Base-by-base conservation (phyloP, 352 stramenopile species). In the Albugo laibachii region DNA sequence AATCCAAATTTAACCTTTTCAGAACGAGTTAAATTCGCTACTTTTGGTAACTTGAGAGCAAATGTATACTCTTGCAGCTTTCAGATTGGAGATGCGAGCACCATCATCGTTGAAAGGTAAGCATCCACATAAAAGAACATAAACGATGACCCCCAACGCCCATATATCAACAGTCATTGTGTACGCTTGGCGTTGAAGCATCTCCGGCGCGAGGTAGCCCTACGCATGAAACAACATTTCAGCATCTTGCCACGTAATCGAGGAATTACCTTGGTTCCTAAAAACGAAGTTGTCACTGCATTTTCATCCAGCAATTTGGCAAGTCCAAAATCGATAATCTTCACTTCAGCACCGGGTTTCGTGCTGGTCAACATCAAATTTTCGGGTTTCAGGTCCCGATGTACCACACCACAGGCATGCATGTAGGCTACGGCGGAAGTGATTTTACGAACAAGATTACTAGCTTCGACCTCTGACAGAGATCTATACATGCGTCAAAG, bases 271-370 rank as follows among this genome's bases (percentile, higher is more conserved):
- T 70, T 54, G 14, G 79, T 92, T 52, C 79, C 79, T 0, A 92
- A 52, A 44, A 92, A 92, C 40, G 79, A 89, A 14, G 70, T 64
- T 1, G 79, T 88, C 41, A 77, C 85, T 52, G 78, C 69, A 34
- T 92, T 63, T 19, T 80, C 69, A 16, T 87, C 66, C 38, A 96
- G 60, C 39, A 96, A 59, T 66, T 99, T 99, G 1, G 83, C 87
- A 6, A 98, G 64, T 2, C 95, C 95, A 76, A 99, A 99, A 63
- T 99, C 95, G 54, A 98, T 98, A 50, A 99, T 97, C 65, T 99
- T 99, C 11, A 98, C 71, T 35, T 81, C 62, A 13, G 81, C 70
- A 20, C 71, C 67, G 10, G 64, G 65, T n/a, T 71, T 72, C 53
- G 85, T 83, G 50, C 63, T 82, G 24, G 77, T 88, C 37, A 92